Conservation (phyloP, 2,329 filamentous ascomycete genomes). For the Allantophomopsis lycopodina region DNA sequence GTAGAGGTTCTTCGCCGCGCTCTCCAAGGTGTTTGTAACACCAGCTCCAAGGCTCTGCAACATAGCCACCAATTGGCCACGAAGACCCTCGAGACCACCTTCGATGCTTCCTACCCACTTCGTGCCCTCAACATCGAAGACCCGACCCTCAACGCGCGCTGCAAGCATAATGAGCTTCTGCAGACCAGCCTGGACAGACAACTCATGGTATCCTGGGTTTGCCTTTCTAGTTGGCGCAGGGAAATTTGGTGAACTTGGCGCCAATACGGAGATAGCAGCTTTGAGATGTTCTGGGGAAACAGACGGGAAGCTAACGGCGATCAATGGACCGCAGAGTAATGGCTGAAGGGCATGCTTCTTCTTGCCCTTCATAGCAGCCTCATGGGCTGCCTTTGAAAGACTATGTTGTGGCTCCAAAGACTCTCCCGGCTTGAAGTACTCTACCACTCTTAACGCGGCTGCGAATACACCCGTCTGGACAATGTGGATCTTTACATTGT, state of each 20-base stretch:
- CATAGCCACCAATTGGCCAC: conserved; percentile 68
- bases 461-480: conserved; percentile 83
- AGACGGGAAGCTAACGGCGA: conserved; percentile 64
- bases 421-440: conserved; percentile 51
- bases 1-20: conserved; percentile 70
- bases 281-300: conserved; percentile 79
- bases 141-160: conserved; percentile 67
- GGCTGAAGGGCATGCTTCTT: conserved; percentile 52
- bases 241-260: conserved; percentile 59
- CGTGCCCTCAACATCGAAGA: conserved; percentile 24
- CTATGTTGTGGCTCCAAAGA: conserved; percentile 34
- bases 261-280: conserved; percentile 63
- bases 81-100: conserved; percentile 67
- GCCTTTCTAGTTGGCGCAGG: conserved; percentile 64
- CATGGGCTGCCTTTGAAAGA: conserved; percentile 30
- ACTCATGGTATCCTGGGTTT: conserved; percentile 72
- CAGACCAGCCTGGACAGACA: conserved; percentile 63
- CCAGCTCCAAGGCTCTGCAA: conserved; percentile 69
- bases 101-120: conserved; percentile 65
- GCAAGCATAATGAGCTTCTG: conserved; percentile 81
- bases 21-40: conserved; percentile 67
- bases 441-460: conserved; percentile 70
- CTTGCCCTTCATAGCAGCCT: conserved; percentile 25
- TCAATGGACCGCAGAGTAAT: conserved; percentile 70
- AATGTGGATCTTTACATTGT: conserved; percentile 63